Base-by-base conservation (phyloP, 208 protist genomes). In the Trypanosoma scelopori region DNA sequence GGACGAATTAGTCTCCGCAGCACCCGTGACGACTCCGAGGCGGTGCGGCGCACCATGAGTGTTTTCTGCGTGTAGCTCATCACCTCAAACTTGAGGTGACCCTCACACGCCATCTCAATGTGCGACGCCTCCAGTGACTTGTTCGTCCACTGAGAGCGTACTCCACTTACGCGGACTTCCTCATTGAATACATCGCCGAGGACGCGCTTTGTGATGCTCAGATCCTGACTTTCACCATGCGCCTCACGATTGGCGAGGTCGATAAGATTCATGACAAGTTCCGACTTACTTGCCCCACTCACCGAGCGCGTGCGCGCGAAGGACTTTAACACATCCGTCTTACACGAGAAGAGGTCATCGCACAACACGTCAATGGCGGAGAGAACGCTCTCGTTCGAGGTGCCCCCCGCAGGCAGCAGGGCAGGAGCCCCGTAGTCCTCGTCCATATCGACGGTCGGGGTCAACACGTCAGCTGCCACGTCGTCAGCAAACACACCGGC, bases 341-440 rank as follows among this genome's bases (percentile, higher is more conserved):
- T 93, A 64, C 87, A 94, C 55, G 85, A 86, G 47, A 91, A 94
- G 46, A 96, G 67, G 57, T 96, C 91, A 60, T 96, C 91, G 59
- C 87, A 94, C 25, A 96, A 78, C 64, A 93, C 76, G 60, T 96
- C 91, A 47, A 94, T 81, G 7, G 79, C 64, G 22, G 75, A 74
- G 3, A 95, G 78, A 0, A 95, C 76, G 23, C 47, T 57, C 57
- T 92, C 84, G 50, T 76, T 59, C 27, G 55, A 65, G 13, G 7
- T 45, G n/a, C 46, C 47, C n/a, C 32, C 56, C n/a, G 32, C 37
- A 25, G 62, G 41, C 5, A 42, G 13, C 30, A 56, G 49, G 23
- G 37, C 30, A 23, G 62, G 43, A 3, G 43, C 22, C 20, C 16
- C 45, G 49, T 65, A 61, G 12, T 50, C 39, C 22, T 70, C 68